Conservation (phyloP, 176 grass and related monocot genomes). For the Hordeum marinum region DNA sequence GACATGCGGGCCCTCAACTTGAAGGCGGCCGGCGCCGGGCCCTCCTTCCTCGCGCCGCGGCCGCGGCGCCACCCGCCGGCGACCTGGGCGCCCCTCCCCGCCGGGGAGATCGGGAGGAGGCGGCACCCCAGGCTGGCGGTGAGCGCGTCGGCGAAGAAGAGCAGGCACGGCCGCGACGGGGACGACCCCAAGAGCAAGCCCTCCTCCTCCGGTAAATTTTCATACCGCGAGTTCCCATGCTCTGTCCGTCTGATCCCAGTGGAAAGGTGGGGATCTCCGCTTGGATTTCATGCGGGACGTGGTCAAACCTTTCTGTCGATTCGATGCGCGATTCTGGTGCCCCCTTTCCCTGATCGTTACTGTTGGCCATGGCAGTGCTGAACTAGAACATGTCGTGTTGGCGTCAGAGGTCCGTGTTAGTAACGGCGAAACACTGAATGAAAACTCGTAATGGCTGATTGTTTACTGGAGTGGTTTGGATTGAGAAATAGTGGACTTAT, state of each 20-base stretch:
- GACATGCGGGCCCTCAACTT: constrained; percentile 58
- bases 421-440: not conserved
- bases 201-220: constrained; percentile 37
- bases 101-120: constrained; percentile 18
- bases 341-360: not conserved
- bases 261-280: constrained; percentile 24
- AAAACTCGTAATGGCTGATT: not conserved
- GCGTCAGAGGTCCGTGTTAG: not conserved
- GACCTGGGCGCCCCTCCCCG: not conserved
- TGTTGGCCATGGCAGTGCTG: not conserved
- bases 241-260: not conserved
- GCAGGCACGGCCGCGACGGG: constrained; percentile 23
- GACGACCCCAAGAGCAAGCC: constrained; percentile 34
- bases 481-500: not conserved
- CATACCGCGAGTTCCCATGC: not conserved
- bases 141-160: constrained; percentile 58
- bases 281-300: not conserved
- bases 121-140: constrained; percentile 39
- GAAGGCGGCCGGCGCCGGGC: constrained; percentile 28
- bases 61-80: constrained; percentile 7
- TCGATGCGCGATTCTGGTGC: constrained; percentile 8
- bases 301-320: not conserved
- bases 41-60: constrained; percentile 27
- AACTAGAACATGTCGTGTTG: not conserved
- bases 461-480: not conserved